Percentiles rank a stretch among this genome's conserved stretches.
phyloP scores from a whole-genome alignment of 129 eudicot genomes.

The Flaveria ramosissima region DNA sequence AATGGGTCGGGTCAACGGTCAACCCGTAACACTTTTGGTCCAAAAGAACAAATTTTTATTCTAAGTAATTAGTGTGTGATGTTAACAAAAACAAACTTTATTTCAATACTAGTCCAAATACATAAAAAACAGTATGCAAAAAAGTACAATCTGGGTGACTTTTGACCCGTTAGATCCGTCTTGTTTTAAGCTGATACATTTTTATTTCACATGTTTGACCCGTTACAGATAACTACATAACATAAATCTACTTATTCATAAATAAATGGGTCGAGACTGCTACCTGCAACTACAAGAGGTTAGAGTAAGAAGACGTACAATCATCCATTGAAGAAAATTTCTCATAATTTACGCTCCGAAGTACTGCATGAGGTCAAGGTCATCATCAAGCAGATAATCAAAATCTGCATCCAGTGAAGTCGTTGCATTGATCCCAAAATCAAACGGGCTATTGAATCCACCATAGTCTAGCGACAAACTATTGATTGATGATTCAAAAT shows the following conservation, averaged over 20 bases:
- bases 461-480: constrained; percentile 50
- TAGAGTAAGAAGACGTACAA: neutral
- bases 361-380: constrained; percentile 37
- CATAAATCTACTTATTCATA: neutral
- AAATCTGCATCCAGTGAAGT: constrained; percentile 45
- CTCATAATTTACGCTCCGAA: constrained; percentile 48
- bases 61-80: neutral
- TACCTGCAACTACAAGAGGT: neutral
- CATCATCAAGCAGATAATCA: constrained; percentile 46
- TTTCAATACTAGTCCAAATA: neutral
- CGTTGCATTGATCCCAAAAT: constrained; percentile 44
- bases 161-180: neutral
- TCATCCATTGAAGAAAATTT: constrained; percentile 8
- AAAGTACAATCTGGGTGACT: neutral
- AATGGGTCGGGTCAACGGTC: neutral
- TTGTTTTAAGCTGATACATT: neutral
- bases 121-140: neutral
- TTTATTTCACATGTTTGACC: neutral
- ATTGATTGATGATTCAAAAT: constrained; percentile 51
- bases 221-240: neutral
- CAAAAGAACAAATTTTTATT: neutral
- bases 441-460: constrained; percentile 49
- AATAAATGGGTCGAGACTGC: neutral
- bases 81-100: neutral
- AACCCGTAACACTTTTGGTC: neutral